phyloP scores from a whole-genome alignment of 768 basidiomycete genomes.

The Mycena indigotica region DNA sequence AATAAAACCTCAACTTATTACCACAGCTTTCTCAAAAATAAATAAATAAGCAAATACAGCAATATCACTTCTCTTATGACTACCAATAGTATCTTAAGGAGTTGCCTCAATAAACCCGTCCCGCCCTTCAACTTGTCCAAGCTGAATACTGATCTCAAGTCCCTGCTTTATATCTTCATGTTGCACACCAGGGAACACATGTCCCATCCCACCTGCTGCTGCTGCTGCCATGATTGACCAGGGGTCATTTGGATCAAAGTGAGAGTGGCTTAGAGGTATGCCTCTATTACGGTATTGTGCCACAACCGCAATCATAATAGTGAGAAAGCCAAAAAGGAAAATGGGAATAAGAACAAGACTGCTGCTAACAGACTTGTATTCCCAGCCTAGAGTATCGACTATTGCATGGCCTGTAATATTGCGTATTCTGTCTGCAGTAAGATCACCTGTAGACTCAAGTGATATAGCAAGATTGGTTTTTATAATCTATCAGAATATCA shows the following conservation, averaged over 20 bases:
- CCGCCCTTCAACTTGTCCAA: neutral
- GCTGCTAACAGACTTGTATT: neutral
- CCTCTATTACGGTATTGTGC: neutral
- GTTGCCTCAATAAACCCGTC: conserved; percentile 8
- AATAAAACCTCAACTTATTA: no score
- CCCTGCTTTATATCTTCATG: neutral
- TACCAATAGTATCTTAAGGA: no score
- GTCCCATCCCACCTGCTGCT: conserved; percentile 6
- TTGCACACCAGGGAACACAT: neutral
- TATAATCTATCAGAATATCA: neutral
- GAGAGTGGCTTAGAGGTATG: neutral
- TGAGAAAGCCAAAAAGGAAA: neutral
- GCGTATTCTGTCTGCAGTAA: neutral
- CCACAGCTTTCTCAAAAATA: no score
- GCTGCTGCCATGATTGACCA: conserved; percentile 7
- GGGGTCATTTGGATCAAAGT: conserved; percentile 7
- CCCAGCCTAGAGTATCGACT: neutral
- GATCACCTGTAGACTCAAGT: neutral
- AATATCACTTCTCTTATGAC: no score
- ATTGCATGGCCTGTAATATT: neutral
- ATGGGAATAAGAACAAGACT: neutral
- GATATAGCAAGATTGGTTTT: neutral
- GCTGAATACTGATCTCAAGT: neutral
- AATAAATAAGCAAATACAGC: no score
- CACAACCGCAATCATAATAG: conserved; percentile 4